Evolutionary conservation across 2,329 filamentous ascomycete species (phyloP), one percentile per base, ranked within the genome.

Genomic region (Pseudocercospora crystallina): DNA sequence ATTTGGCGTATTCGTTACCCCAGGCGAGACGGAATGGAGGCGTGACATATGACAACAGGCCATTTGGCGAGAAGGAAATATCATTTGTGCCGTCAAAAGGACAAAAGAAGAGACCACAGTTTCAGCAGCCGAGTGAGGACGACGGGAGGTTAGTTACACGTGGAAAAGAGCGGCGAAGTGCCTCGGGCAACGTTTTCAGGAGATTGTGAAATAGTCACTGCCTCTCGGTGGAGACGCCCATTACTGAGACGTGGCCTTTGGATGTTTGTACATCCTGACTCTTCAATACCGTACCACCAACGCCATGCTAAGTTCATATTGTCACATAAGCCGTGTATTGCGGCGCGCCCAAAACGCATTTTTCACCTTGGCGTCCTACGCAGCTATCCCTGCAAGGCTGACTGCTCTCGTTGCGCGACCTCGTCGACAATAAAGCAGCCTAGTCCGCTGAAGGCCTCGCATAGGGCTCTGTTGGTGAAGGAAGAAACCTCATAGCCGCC

Each of bases 381-480:
- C 81, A 82, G 66, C 42, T 76, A 79, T 60, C 76, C 80, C 61
- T 79, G 77, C 63, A n/a, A 40, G 34, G 14, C 40, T 30, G 69
- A 71, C 30, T 66, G 71, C 41, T 73, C 70, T 20, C 63, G 68
- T 41, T 74, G 74, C 56, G 43, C 67, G 43, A 61, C 65, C 65
- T 95, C 91, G 39, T 96, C 90, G 32, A 82, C 86, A 36, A 99
- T 77, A 61, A 95, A 95, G 36, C 95, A 88, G 0, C 88, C 90
- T 53, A 99, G 70, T 0, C 95, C 94, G 0, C 89, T 84, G 71
- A 96, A 97, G 0, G 92, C 90, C 66, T 96, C 91, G 54, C 89
- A 87, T 66, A 99, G 74, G 17, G 89, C 85, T 17, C 91, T 79
- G 7, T 84, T 78, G 63, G 90, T 89, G 66, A 94, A 97, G 66